Evolutionary conservation across 2,329 filamentous ascomycete species (phyloP).

Genomic region (Scedosporium dehoogii): DNA sequence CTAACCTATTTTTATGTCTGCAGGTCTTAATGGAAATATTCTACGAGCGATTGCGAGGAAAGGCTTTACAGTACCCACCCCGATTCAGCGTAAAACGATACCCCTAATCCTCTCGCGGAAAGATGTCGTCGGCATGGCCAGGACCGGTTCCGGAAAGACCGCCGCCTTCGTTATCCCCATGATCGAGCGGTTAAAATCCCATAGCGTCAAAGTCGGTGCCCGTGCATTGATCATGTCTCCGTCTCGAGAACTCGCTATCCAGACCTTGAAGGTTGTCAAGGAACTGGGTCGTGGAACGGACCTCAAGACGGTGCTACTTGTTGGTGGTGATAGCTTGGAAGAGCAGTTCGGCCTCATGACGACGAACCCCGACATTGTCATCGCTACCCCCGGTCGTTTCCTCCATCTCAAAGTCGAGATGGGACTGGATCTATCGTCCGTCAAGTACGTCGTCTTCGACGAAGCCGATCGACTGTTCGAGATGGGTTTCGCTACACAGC

Average conservation of each 20-base stretch:
- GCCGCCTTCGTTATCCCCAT: conserved; percentile 97
- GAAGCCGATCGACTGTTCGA: conserved; percentile 96
- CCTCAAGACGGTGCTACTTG: conserved; percentile 77
- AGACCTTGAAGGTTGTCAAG: conserved; percentile 94
- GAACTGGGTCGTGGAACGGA: conserved; percentile 87
- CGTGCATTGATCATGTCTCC: conserved; percentile 84
- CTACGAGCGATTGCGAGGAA: conserved; percentile 88
- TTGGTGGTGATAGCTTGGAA: conserved; percentile 91
- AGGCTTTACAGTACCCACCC: conserved; percentile 91
- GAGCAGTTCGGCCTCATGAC: conserved; percentile 93
- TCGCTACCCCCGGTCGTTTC: conserved; percentile 93
- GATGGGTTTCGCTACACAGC: conserved; percentile 92
- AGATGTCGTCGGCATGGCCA: conserved; percentile 98
- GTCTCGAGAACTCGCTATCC: conserved; percentile 85
- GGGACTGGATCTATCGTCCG: conserved; percentile 79
- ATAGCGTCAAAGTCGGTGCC: conserved; percentile 78
- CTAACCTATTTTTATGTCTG: background rate
- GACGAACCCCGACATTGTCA: conserved; percentile 91
- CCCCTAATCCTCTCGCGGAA: conserved; percentile 80
- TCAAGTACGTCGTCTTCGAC: conserved; percentile 93
- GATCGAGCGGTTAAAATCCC: conserved; percentile 85
- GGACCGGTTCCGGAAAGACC: conserved; percentile 98
- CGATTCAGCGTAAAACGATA: conserved; percentile 95
- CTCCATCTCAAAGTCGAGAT: conserved; percentile 96
- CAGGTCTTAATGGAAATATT: conserved; percentile 70